Evolutionary conservation across 2,329 filamentous ascomycete species (phyloP).

Genomic region (Elsinoe necatrix): DNA sequence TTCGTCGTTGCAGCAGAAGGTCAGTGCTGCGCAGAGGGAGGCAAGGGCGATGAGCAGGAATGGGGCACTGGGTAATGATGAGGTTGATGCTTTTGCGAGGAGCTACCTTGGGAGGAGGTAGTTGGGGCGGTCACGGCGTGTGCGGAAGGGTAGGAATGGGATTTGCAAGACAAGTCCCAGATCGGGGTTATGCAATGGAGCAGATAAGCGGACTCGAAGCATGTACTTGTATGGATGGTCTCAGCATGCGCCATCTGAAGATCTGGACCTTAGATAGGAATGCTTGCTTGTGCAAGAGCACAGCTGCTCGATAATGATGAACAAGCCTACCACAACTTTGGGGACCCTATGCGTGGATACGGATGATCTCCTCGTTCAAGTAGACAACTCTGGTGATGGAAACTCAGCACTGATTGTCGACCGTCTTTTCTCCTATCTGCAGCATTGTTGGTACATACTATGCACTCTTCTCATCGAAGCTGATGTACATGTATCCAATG

Average conservation of each 20-base stretch:
- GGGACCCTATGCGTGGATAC: no score
- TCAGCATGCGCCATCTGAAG: neutral
- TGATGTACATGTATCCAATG: neutral
- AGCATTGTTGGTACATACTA: no score
- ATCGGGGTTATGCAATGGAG: no score
- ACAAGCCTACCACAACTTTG: neutral
- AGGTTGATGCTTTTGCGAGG: constrained; percentile 81
- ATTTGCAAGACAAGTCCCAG: no score
- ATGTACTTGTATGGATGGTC: neutral
- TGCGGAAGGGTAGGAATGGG: no score
- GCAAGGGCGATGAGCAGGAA: constrained; percentile 50
- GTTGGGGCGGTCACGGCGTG: no score
- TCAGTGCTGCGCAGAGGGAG: constrained; percentile 71
- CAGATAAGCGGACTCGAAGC: no score
- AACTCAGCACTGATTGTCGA: no score
- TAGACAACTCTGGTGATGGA: no score
- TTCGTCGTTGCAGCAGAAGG: constrained; percentile 70
- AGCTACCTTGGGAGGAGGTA: constrained; percentile 69
- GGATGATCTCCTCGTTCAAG: no score
- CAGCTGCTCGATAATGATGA: neutral
- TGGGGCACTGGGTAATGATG: constrained; percentile 45
- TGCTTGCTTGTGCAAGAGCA: neutral
- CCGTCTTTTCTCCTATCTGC: no score
- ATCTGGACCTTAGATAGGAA: neutral
- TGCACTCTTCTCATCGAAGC: no score